Evolutionary conservation across 176 grass and related monocot genomes (phyloP).

Genomic region (Chloris gayana): DNA sequence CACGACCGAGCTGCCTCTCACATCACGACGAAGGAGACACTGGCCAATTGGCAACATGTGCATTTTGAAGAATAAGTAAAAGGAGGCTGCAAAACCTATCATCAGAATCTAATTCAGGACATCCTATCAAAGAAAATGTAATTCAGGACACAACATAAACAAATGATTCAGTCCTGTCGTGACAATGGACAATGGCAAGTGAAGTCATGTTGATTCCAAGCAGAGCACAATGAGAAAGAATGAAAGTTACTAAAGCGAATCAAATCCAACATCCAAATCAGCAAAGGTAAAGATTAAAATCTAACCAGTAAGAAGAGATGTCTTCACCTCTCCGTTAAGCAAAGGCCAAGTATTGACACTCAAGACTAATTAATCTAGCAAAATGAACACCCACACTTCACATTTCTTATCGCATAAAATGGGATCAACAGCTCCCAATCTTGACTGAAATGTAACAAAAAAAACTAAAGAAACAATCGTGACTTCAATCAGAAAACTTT

Average conservation of each 20-base stretch:
- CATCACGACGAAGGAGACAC: background rate
- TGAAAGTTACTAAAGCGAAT: conserved; percentile 30
- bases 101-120: background rate
- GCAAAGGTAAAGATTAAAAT: background rate
- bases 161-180: background rate
- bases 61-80: background rate
- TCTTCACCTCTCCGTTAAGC: conserved; percentile 1
- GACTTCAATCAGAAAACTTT: too few species aligned
- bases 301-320: conserved; percentile 14
- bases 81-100: background rate
- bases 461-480: too few species aligned
- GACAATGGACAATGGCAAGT: background rate
- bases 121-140: too few species aligned
- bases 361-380: conserved; percentile 5
- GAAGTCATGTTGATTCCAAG: conserved; percentile 9
- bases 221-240: background rate
- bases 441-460: too few species aligned
- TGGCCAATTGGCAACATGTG: background rate
- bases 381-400: background rate
- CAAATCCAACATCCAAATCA: conserved; percentile 5
- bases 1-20: background rate
- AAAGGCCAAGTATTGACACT: background rate
- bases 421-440: background rate
- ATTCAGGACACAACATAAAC: background rate
- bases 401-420: background rate